Base-by-base conservation (phyloP, 257 asterid species). In the Anisodus tanguticus region DNA sequence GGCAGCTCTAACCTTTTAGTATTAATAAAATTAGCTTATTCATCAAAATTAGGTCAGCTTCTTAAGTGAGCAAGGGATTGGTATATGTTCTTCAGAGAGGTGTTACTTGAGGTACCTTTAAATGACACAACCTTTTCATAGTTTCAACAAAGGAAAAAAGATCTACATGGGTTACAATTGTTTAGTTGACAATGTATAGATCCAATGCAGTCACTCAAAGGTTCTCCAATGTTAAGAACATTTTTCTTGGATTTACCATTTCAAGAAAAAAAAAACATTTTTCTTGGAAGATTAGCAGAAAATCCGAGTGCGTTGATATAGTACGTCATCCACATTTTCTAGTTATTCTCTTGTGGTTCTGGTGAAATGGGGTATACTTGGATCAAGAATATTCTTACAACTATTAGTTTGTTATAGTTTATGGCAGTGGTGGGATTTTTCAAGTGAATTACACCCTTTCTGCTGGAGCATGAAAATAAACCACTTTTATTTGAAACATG, bases 401-500 rank as follows among this genome's bases (percentile, higher is more conserved):
- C 62, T 22, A 49, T 74, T 11, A 22, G 62, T 49, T 71, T 49
- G 22, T 53, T 49, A 49, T 47, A 47, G 80, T 49, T 49, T 22
- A 22, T 49, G 62, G 45, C 19, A 51, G 7, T 51, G 37, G 39
- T 22, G 81, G 60, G 45, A 74, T 74, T 74, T 72, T 51, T 47
- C 80, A 10, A 72, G 17, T 72, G 41, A 47, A 47, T 19, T 47
- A 19, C 0, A 7, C 60, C 26, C 62, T 26, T 76, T 2, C 51
- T 31, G 35, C 35, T 31, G 35, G 35, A 31, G 35, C 35, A 31
- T 31, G 35, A 31, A 31, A 31, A 31, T 31, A 26, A 51, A 77
- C 47, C 85, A 51, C 74, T 17, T 84, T 47, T 62, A 16, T 82
- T 68, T 64, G 87, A 55, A 22, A 67, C 79, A 43, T 84, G 76